A percentile compares a stretch with the other conserved stretches of the same genome.
These are phyloP conservation scores for Coffea humblotiana DNA, from an alignment of 305 asterid species.

Conservation along the genomic window DNA sequence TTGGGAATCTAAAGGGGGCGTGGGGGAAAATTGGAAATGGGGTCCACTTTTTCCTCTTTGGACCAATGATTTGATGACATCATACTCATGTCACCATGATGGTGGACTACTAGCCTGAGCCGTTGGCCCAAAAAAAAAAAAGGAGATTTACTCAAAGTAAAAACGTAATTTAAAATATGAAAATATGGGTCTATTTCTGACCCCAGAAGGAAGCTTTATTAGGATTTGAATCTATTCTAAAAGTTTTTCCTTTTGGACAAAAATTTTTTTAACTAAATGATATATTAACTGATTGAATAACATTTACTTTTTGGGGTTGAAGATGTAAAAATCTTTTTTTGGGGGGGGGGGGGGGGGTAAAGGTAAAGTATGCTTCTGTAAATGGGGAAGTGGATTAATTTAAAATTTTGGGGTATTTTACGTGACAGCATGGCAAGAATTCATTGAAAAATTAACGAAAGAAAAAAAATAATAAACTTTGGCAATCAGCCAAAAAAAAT, in stretches of 20 bases:
- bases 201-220: not conserved
- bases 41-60: conserved; percentile 20
- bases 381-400: no score
- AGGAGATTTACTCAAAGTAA: not conserved
- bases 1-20: conserved; percentile 15
- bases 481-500: not conserved
- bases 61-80: conserved; percentile 29
- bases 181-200: not conserved
- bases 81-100: conserved; percentile 40
- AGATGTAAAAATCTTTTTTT: no score
- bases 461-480: not conserved
- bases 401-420: no score
- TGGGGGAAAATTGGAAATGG: conserved; percentile 10
- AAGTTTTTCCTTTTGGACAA: not conserved
- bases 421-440: no score
- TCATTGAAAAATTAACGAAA: not conserved
- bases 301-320: no score
- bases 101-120: conserved; percentile 15
- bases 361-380: no score
- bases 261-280: no score
- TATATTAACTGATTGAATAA: no score
- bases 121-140: not conserved
- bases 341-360: no score
- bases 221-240: not conserved
- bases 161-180: not conserved